Evolutionary conservation across 768 basidiomycete species (phyloP).

Genomic region (Thelephora ganbajun): DNA sequence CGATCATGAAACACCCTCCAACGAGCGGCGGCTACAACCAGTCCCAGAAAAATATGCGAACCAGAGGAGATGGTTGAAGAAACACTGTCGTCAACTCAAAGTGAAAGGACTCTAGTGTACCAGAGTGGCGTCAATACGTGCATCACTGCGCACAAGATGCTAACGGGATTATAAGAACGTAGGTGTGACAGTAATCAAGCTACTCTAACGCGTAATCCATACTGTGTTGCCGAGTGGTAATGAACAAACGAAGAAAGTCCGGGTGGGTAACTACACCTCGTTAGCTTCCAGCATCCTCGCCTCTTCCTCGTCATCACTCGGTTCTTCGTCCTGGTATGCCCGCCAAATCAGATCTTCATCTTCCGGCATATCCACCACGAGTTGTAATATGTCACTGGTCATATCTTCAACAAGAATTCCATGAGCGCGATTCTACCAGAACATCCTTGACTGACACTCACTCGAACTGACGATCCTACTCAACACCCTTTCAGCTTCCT

Average conservation of each 20-base stretch:
- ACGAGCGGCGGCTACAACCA: too few relatives aligned
- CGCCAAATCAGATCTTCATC: slow-evolving; percentile 18
- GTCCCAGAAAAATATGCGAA: not conserved
- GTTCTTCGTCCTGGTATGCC: slow-evolving; percentile 14
- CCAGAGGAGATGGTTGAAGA: not conserved
- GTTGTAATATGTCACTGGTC: slow-evolving; percentile 16
- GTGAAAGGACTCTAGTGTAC: not conserved
- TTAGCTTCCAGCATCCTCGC: not conserved
- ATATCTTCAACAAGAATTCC: slow-evolving; percentile 9
- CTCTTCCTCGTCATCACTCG: slow-evolving; percentile 1
- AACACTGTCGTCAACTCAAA: not conserved
- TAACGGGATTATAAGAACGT: too few relatives aligned
- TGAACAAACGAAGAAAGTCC: too few relatives aligned
- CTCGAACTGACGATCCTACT: not conserved
- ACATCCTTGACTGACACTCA: too few relatives aligned
- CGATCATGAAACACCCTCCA: too few relatives aligned
- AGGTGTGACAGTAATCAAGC: too few relatives aligned
- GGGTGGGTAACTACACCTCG: not conserved
- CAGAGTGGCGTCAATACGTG: too few relatives aligned
- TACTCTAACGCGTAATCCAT: not conserved
- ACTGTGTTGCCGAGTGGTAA: too few relatives aligned
- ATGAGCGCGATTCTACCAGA: not conserved
- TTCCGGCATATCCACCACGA: slow-evolving; percentile 17
- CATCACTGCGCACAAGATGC: too few relatives aligned
- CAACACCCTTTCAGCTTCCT: not conserved